A percentile compares a stretch with the other conserved stretches of the same genome.
Conservation (phyloP, 768 basidiomycete genomes). For the Sporobolomyces pararoseus region DNA sequence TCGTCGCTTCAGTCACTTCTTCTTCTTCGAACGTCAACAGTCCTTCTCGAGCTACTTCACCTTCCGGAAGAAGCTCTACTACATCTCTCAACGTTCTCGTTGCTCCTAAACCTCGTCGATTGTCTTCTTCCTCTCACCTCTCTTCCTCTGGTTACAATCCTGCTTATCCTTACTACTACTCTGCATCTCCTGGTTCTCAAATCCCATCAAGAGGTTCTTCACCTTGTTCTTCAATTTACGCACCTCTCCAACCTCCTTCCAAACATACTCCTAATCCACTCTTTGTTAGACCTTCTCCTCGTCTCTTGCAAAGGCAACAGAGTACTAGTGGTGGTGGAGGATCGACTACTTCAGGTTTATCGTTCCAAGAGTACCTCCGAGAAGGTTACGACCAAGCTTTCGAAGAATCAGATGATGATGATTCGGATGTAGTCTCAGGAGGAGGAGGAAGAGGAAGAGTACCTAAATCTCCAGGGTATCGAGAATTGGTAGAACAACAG, state of each 20-base stretch:
- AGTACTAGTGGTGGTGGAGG: conserved; percentile 7
- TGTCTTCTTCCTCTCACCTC: conserved; percentile 5
- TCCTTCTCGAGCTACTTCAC: conserved; percentile 14
- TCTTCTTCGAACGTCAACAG: conserved; percentile 3
- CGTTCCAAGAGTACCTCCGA: conserved; percentile 32
- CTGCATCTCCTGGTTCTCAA: conserved; percentile 29
- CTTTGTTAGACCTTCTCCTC: conserved; percentile 16
- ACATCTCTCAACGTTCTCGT: not conserved
- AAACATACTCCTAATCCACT: conserved; percentile 24
- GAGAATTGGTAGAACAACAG: conserved; percentile 28
- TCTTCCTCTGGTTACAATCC: not conserved
- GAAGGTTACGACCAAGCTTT: not conserved
- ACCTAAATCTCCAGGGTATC: conserved; percentile 18
- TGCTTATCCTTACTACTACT: conserved; percentile 1
- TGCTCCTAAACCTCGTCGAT: conserved; percentile 10
- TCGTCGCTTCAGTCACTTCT: conserved; percentile 13
- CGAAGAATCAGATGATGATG: not conserved
- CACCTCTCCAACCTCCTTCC: conserved; percentile 23
- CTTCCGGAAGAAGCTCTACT: not conserved
- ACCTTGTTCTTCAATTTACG: conserved; percentile 36
- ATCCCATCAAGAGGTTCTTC: conserved; percentile 30
- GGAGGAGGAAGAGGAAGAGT: too few relatives aligned
- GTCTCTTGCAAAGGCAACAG: not conserved
- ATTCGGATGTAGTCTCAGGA: not conserved
- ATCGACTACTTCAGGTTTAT: not conserved